phyloP scores from a whole-genome alignment of 176 grass and related monocot genomes.

The Juncus inflexus region DNA sequence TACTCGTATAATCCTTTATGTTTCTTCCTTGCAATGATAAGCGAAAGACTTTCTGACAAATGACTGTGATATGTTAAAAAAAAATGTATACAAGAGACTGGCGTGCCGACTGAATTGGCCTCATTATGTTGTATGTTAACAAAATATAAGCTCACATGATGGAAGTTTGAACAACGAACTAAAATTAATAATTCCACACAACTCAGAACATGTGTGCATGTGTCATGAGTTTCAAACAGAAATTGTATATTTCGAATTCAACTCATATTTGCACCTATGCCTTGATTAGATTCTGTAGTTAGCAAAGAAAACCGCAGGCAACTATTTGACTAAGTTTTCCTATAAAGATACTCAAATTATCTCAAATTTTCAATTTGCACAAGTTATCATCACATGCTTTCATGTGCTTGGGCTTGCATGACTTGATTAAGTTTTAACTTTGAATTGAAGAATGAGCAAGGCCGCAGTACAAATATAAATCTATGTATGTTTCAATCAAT shows the following conservation, averaged over 20 bases:
- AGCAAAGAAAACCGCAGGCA: background rate
- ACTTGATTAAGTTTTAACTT: background rate
- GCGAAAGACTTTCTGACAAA: no score
- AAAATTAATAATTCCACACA: no score
- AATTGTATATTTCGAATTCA: background rate
- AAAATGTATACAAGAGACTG: no score
- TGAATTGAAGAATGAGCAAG: background rate
- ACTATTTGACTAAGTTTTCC: background rate
- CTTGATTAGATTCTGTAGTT: background rate
- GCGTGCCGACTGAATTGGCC: no score
- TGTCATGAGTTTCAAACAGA: background rate
- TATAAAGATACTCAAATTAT: background rate
- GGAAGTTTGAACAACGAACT: no score
- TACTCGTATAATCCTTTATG: no score
- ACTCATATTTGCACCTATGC: background rate
- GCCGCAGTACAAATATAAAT: background rate
- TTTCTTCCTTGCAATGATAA: no score
- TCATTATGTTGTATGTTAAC: no score
- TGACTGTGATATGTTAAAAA: no score
- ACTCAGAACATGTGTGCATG: background rate
- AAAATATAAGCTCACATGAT: no score
- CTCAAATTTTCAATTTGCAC: conserved; percentile 1
- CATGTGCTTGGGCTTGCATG: conserved; percentile 16
- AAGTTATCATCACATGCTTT: conserved; percentile 25
- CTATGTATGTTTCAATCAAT: background rate